Conservation (phyloP, 75 land plant species). For the Cryptomeria japonica region DNA sequence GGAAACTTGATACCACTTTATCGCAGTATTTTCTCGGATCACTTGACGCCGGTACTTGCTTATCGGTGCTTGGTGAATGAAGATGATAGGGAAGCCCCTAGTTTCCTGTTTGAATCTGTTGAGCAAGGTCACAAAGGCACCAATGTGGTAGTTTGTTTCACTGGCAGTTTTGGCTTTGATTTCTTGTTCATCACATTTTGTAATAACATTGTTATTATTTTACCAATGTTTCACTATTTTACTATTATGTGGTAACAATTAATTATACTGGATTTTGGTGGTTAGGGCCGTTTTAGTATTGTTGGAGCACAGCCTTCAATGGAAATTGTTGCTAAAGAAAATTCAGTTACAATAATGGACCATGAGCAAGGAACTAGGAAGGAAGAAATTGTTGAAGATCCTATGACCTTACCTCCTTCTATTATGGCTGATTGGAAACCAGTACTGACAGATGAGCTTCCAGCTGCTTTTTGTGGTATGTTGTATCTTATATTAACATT, state of each 20-base stretch:
- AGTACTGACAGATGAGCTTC: slow-evolving; percentile 71
- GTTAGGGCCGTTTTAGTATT: slow-evolving; percentile 90
- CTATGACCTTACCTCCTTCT: slow-evolving; percentile 65
- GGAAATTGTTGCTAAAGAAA: slow-evolving; percentile 91
- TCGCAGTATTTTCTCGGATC: slow-evolving; percentile 83
- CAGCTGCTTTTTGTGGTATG: slow-evolving; percentile 89
- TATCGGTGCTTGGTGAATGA: slow-evolving; percentile 89
- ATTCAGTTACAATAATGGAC: slow-evolving; percentile 70
- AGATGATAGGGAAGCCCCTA: slow-evolving; percentile 93
- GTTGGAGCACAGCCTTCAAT: slow-evolving; percentile 92
- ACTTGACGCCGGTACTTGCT: slow-evolving; percentile 88
- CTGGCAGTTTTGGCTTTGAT: neutral
- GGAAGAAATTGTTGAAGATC: slow-evolving; percentile 79
- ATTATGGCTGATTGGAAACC: slow-evolving; percentile 87
- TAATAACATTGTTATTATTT: neutral
- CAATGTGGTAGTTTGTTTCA: slow-evolving; percentile 38
- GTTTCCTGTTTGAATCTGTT: slow-evolving; percentile 88
- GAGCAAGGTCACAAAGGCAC: slow-evolving; percentile 45
- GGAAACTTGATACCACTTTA: slow-evolving; percentile 84
- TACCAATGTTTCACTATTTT: neutral
- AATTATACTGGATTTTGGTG: neutral
- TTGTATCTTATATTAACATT: neutral
- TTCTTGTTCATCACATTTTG: neutral
- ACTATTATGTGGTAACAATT: neutral
- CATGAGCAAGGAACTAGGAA: slow-evolving; percentile 59